Percentiles rank a stretch among this genome's conserved stretches.
These are phyloP conservation scores for Darksidea phi DNA, from an alignment of 495 filamentous ascomycete genomes.

Conservation along the genomic window DNA sequence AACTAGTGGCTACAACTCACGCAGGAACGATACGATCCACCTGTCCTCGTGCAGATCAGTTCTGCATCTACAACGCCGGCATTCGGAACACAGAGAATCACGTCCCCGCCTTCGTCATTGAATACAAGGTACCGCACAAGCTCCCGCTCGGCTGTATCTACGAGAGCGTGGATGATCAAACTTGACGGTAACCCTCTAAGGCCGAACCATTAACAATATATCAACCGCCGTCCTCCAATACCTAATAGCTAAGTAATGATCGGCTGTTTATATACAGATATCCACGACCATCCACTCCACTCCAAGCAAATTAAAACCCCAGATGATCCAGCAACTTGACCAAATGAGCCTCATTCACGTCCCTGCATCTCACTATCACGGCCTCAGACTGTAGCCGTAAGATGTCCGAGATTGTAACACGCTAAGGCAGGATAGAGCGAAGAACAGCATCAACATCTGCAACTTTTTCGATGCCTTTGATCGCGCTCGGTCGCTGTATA, in stretches of 20 bases:
- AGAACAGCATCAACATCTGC: slow-evolving; percentile 41
- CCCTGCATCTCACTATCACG: slow-evolving; percentile 22
- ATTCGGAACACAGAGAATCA: slow-evolving; percentile 22
- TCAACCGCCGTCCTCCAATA: too few relatives aligned
- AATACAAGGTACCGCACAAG: slow-evolving; percentile 45
- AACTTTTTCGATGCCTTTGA: slow-evolving; percentile 39
- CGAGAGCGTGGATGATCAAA: slow-evolving; percentile 36
- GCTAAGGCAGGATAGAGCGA: slow-evolving; percentile 35
- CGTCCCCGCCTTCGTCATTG: slow-evolving; percentile 36
- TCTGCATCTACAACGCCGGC: slow-evolving; percentile 40
- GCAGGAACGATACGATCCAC: slow-evolving; percentile 14
- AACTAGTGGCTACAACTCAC: slow-evolving; percentile 1
- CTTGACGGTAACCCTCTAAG: too few relatives aligned
- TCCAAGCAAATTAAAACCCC: slow-evolving; percentile 7
- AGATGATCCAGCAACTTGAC: slow-evolving; percentile 18
- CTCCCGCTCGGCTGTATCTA: slow-evolving; percentile 38
- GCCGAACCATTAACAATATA: too few relatives aligned
- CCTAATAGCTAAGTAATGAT: too few relatives aligned
- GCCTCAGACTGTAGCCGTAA: slow-evolving; percentile 38
- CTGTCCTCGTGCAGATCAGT: slow-evolving; percentile 37
- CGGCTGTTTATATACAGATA: too few relatives aligned
- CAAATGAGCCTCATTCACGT: slow-evolving; percentile 27
- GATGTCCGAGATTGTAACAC: slow-evolving; percentile 36
- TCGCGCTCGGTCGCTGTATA: slow-evolving; percentile 39
- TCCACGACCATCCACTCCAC: not conserved